phyloP scores from a whole-genome alignment of 805 yeast genomes.

The Priceomyces fermenticarens region DNA sequence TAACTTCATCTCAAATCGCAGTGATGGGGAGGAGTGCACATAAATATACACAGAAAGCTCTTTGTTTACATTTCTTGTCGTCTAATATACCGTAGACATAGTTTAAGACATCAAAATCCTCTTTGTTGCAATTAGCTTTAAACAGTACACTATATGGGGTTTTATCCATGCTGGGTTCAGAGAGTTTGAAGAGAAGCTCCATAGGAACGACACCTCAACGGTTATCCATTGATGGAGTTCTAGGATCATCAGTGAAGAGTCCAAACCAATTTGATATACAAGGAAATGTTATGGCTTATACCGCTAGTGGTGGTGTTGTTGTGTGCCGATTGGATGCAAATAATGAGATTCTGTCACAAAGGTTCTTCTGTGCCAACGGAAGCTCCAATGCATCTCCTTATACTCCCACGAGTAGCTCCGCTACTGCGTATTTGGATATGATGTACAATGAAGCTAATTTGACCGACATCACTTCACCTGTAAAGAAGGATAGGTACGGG shows the following conservation, averaged over 20 bases:
- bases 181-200: not conserved
- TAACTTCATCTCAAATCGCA: not conserved
- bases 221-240: slow-evolving; percentile 14
- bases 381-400: slow-evolving; percentile 2
- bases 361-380: slow-evolving; percentile 52
- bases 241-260: slow-evolving; percentile 48
- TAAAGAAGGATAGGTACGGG: slow-evolving; percentile 32
- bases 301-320: slow-evolving; percentile 61
- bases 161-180: not conserved
- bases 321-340: slow-evolving; percentile 34
- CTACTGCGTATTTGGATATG: slow-evolving; percentile 30
- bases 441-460: slow-evolving; percentile 9
- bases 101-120: no score
- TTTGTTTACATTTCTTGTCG: not conserved
- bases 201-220: not conserved
- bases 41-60: not conserved
- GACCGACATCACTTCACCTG: slow-evolving; percentile 4
- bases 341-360: slow-evolving; percentile 27
- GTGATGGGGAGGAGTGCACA: not conserved
- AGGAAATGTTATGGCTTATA: slow-evolving; percentile 45
- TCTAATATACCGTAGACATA: no score
- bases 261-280: slow-evolving; percentile 40
- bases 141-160: not conserved
- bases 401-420: slow-evolving; percentile 13
- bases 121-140: not conserved